phyloP scores from a whole-genome alignment of 805 yeast genomes.

The Ogataea pini region DNA sequence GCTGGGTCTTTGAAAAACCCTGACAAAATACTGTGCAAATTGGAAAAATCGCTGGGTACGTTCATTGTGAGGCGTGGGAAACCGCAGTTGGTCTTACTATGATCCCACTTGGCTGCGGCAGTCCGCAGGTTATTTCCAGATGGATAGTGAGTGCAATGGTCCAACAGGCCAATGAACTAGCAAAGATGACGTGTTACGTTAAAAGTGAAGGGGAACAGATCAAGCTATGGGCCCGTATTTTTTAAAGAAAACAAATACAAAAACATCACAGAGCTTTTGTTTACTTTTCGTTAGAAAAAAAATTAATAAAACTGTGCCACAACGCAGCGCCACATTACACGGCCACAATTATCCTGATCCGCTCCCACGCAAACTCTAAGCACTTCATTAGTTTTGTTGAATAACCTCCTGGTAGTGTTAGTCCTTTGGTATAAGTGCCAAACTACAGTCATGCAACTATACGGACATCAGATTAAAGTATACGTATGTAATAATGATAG shows the following conservation, averaged over 20 bases:
- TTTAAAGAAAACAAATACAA: background rate
- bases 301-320: no score
- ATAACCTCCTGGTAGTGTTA: no score
- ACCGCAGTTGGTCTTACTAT: background rate
- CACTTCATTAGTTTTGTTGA: no score
- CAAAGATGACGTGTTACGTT: conserved; percentile 3
- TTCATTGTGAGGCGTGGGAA: conserved; percentile 7
- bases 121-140: background rate
- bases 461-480: no score
- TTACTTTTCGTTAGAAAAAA: background rate
- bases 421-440: no score
- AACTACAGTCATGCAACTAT: no score
- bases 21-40: conserved; percentile 10
- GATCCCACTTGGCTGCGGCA: background rate
- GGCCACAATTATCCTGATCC: no score
- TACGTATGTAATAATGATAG: background rate
- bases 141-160: background rate
- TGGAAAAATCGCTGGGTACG: conserved; percentile 7
- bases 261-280: background rate
- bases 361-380: no score
- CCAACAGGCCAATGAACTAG: background rate
- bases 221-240: background rate
- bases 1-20: conserved; percentile 10
- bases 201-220: background rate
- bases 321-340: background rate